Evolutionary conservation across 768 basidiomycete species (phyloP).

Genomic region (Kwoniella pini): DNA sequence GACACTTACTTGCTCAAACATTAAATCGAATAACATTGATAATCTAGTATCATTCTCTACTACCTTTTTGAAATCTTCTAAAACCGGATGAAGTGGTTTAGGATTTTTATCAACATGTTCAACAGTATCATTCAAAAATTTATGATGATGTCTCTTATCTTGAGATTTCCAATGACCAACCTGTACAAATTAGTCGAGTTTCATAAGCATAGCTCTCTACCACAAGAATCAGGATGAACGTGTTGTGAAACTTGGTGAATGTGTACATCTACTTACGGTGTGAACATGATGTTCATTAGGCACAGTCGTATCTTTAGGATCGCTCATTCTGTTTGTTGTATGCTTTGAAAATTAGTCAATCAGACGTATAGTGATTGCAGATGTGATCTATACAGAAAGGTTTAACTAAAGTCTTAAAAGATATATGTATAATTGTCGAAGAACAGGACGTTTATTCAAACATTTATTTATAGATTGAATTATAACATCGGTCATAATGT

Average conservation of each 20-base stretch:
- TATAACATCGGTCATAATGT: too few relatives aligned
- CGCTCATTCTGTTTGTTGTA: constrained; percentile 24
- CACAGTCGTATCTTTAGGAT: constrained; percentile 31
- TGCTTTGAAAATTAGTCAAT: background rate
- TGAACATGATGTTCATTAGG: constrained; percentile 50
- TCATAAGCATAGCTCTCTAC: background rate
- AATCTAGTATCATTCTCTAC: constrained; percentile 52
- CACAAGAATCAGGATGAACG: background rate
- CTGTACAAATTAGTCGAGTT: constrained; percentile 2
- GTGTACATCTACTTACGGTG: constrained; percentile 39
- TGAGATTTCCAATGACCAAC: constrained; percentile 51
- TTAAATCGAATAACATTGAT: constrained; percentile 51
- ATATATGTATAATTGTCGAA: too few relatives aligned
- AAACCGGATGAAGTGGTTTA: constrained; percentile 44
- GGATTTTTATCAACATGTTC: constrained; percentile 50
- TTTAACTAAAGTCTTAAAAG: too few relatives aligned
- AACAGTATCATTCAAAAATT: constrained; percentile 45
- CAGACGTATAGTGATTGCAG: too few relatives aligned
- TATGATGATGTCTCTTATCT: constrained; percentile 52
- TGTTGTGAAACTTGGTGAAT: too few relatives aligned
- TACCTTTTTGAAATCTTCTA: constrained; percentile 52
- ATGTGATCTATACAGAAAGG: too few relatives aligned
- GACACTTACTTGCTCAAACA: constrained; percentile 52
- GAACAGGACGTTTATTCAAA: too few relatives aligned
- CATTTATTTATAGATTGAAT: too few relatives aligned